Conservation (phyloP, 2,329 filamentous ascomycete genomes). For the Stagonosporopsis tanaceti region DNA sequence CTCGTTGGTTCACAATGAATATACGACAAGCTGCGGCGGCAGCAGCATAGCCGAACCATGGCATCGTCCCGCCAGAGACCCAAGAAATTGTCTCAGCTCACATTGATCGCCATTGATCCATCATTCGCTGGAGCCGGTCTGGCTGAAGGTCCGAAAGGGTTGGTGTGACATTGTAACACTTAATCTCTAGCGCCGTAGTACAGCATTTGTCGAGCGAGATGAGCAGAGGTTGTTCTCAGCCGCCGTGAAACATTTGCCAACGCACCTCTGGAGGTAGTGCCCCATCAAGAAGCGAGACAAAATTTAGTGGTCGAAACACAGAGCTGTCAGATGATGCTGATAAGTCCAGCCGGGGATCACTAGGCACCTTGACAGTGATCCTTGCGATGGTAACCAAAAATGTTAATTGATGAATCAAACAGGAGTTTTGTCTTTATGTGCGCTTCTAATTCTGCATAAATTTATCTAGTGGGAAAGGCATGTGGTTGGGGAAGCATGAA, state of each 20-base stretch:
- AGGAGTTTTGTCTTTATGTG: not conserved
- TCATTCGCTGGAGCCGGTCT: not conserved
- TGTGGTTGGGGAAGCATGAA: not conserved
- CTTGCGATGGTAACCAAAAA: not conserved
- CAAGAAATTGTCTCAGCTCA: slow-evolving; percentile 13
- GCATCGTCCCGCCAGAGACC: slow-evolving; percentile 7
- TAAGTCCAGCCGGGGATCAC: not conserved
- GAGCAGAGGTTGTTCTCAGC: slow-evolving; percentile 16
- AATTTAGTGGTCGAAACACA: slow-evolving; percentile 8
- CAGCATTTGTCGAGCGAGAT: slow-evolving; percentile 29
- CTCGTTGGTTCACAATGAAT: slow-evolving; percentile 1
- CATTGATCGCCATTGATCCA: slow-evolving; percentile 4
- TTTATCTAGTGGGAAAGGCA: not conserved
- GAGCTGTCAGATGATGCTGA: slow-evolving; percentile 15
- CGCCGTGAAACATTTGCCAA: slow-evolving; percentile 38
- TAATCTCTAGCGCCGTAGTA: slow-evolving; percentile 26
- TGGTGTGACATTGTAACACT: slow-evolving; percentile 30
- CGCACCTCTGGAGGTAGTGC: slow-evolving; percentile 20
- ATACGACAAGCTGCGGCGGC: slow-evolving; percentile 1
- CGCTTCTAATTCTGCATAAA: not conserved
- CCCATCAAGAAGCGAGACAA: slow-evolving; percentile 9
- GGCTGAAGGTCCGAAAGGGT: not conserved
- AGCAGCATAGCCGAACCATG: slow-evolving; percentile 4
- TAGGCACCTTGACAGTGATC: not conserved
- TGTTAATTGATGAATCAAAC: no score